These are phyloP conservation scores for Fusarium aywerte DNA, from an alignment of 2,329 filamentous ascomycete genomes.

Conservation along the genomic window DNA sequence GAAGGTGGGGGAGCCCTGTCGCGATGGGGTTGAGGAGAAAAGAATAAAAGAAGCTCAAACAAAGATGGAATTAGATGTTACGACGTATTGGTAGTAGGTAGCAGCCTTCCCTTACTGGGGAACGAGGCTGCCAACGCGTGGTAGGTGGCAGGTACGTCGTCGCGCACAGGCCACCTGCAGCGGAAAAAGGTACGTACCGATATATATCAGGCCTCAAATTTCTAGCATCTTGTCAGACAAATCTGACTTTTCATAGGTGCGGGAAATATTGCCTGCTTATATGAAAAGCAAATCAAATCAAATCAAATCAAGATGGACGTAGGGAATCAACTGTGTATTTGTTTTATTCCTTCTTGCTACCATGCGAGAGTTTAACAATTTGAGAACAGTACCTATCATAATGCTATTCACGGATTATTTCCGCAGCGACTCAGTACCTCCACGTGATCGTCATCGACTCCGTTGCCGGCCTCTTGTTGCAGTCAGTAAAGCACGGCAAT, in stretches of 20 bases:
- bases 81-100: conserved; percentile 40
- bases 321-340: not conserved
- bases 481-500: conserved; percentile 31
- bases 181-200: conserved; percentile 21
- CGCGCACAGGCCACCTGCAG: conserved; percentile 36
- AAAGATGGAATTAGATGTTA: conserved; percentile 34
- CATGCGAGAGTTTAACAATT: not conserved
- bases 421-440: not conserved
- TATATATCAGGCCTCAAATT: not conserved
- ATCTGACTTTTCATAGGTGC: not conserved
- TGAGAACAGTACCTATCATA: not conserved
- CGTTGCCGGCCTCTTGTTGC: conserved; percentile 37
- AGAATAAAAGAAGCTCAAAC: conserved; percentile 38
- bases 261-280: too few relatives aligned
- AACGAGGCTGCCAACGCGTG: conserved; percentile 39
- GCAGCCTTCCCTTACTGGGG: conserved; percentile 42
- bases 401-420: not conserved
- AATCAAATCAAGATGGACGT: too few relatives aligned
- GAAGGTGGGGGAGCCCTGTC: conserved; percentile 30
- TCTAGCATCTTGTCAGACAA: not conserved
- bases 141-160: conserved; percentile 13
- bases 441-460: conserved; percentile 39
- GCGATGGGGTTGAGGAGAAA: conserved; percentile 40
- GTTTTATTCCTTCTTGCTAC: not conserved
- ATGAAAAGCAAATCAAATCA: not conserved